Conservation (phyloP, 192 early-diverging fungal genomes). For the Rhizophlyctis rosea region DNA sequence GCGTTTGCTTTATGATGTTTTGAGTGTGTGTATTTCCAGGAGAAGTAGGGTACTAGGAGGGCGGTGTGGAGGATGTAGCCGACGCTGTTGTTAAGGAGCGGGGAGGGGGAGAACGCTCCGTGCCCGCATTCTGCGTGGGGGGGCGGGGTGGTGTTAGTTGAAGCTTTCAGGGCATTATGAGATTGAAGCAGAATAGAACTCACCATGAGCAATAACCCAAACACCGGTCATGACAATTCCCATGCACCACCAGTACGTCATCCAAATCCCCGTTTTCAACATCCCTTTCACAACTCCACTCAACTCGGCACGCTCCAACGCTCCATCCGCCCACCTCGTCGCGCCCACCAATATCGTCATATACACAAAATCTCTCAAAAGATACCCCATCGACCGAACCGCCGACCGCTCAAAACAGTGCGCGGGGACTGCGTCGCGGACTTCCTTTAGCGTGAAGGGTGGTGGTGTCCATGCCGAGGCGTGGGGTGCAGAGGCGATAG, state of each 20-base stretch:
- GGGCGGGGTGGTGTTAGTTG: too few species aligned
- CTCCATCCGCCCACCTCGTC: slow-evolving; percentile 51
- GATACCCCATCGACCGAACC: slow-evolving; percentile 74
- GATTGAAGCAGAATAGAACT: too few species aligned
- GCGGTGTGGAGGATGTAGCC: slow-evolving; percentile 87
- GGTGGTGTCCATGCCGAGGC: slow-evolving; percentile 24
- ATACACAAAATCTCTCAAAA: slow-evolving; percentile 71
- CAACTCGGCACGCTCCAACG: slow-evolving; percentile 10
- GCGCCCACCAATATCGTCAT: slow-evolving; percentile 59
- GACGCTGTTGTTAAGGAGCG: slow-evolving; percentile 78
- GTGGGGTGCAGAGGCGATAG: slow-evolving; percentile 14
- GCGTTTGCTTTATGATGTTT: slow-evolving; percentile 88
- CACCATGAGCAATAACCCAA: slow-evolving; percentile 69
- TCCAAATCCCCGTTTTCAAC: slow-evolving; percentile 65
- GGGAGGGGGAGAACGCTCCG: slow-evolving; percentile 78
- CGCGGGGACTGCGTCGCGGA: slow-evolving; percentile 84
- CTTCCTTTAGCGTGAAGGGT: slow-evolving; percentile 82
- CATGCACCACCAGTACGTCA: slow-evolving; percentile 77
- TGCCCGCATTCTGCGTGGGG: slow-evolving; percentile 92
- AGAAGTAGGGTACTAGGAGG: slow-evolving; percentile 87
- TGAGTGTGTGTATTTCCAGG: slow-evolving; percentile 85
- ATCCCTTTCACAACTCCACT: too few species aligned
- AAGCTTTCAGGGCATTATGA: too few species aligned
- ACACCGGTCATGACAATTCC: slow-evolving; percentile 83
- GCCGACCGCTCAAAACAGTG: slow-evolving; percentile 90